These are phyloP conservation scores for Penicillium sp. DNA, from an alignment of 2,329 filamentous ascomycete genomes.

Conservation along the genomic window DNA sequence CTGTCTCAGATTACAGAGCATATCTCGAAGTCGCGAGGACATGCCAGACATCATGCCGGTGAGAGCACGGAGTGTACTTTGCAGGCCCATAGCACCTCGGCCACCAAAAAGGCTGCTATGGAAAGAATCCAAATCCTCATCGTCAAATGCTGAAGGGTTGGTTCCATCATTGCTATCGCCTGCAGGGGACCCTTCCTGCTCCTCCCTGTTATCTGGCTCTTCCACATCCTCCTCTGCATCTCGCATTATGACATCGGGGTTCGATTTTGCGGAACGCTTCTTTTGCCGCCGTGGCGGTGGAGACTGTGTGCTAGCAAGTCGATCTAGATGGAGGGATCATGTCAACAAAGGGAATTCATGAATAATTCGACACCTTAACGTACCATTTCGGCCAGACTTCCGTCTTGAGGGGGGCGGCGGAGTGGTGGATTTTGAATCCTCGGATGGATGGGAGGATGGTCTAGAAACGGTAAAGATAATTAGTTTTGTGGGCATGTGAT, in stretches of 20 bases:
- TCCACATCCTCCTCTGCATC: constrained; percentile 61
- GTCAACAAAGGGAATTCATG: background rate
- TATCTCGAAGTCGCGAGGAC: constrained; percentile 74
- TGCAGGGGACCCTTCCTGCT: constrained; percentile 58
- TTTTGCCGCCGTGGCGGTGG: constrained; percentile 50
- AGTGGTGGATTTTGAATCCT: constrained; percentile 57
- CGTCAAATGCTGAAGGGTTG: constrained; percentile 52
- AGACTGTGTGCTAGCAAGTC: constrained; percentile 34
- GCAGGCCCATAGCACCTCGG: constrained; percentile 66
- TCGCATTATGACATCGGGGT: constrained; percentile 70
- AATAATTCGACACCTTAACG: constrained; percentile 38
- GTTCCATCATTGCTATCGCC: constrained; percentile 69
- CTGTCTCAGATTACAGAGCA: constrained; percentile 72
- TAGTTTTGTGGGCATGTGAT: background rate
- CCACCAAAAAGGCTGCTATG: constrained; percentile 63
- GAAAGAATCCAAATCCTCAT: constrained; percentile 63
- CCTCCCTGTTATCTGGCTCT: constrained; percentile 40
- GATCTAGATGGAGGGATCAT: constrained; percentile 27
- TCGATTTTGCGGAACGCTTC: constrained; percentile 54
- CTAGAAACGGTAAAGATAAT: constrained; percentile 36
- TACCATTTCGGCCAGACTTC: constrained; percentile 72
- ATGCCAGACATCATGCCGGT: constrained; percentile 91
- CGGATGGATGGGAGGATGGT: constrained; percentile 64
- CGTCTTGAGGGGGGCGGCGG: constrained; percentile 67
- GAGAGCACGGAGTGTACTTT: constrained; percentile 79